Base-by-base conservation (phyloP, 441 rosid species). In the Sinapis alba region DNA sequence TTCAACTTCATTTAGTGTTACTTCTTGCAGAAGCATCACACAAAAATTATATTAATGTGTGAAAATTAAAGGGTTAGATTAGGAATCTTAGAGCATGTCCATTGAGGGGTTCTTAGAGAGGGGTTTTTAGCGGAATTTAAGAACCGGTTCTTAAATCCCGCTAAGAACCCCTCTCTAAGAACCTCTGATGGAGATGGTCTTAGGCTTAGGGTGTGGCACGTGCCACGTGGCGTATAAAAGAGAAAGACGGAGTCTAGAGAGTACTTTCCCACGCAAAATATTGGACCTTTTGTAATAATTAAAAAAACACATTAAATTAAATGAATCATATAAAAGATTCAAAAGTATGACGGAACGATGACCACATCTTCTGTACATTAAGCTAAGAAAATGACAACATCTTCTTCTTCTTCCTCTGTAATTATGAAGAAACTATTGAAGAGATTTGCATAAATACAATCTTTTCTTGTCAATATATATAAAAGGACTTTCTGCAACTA, bases 341-440 rank as follows among this genome's bases (percentile, higher is more conserved):
- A 83, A 69, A 78, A 62, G 0, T 20, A 64, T 85, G 89, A 79
- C 83, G 80, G 38, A 54, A 84, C 74, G 23, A 88, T 86, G 89
- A 79, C 86, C 85, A 87, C 92, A 86, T 87, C 76, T 60, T 84
- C 56, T 62, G 11, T 19, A 16, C 19, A 60, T 56, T n/a, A 69
- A 2, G 18, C 32, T 5, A 71, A 6, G 69, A 66, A 53, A 66
- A 73, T 36, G 76, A 77, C 76, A 65, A 65, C 80, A 72, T 78
- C 65, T 68, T 73, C 68, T 56, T 69, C 54, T n/a, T 43, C 47
- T 15, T 47, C 54, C 45, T 79, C 72, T 79, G 82, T 27, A 63
- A 59, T 43, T 65, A 32, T 74, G 71, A 59, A 16, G 2, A 72
- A n/a, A 12, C 30, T n/a, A 1, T 21, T 57, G 67, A 58, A 71